Evolutionary conservation across 2,329 filamentous ascomycete species (phyloP).

Genomic region (Apiospora kogelbergensis): DNA sequence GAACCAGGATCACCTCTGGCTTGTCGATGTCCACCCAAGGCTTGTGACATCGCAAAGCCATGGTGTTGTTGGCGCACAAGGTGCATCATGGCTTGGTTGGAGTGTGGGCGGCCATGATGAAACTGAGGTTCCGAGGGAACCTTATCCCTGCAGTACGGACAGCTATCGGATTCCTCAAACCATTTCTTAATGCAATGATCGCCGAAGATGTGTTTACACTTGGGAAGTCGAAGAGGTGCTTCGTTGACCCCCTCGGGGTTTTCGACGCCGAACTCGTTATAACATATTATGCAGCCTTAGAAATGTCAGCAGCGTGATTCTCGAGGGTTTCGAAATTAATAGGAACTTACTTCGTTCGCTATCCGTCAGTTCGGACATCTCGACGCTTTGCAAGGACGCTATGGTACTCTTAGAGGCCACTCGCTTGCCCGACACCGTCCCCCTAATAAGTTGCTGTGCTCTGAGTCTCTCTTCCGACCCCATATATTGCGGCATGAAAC

Average conservation of each 20-base stretch:
- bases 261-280: slow-evolving; percentile 58
- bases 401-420: slow-evolving; percentile 50
- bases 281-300: slow-evolving; percentile 62
- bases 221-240: slow-evolving; percentile 56
- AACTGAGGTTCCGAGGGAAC: slow-evolving; percentile 48
- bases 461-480: slow-evolving; percentile 36
- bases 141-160: slow-evolving; percentile 64
- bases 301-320: neutral
- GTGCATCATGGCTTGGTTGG: slow-evolving; percentile 1
- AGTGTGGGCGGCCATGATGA: slow-evolving; percentile 9
- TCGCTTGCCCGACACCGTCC: slow-evolving; percentile 41
- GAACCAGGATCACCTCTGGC: neutral
- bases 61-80: neutral
- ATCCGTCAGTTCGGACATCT: slow-evolving; percentile 43
- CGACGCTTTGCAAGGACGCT: slow-evolving; percentile 45
- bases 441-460: slow-evolving; percentile 46
- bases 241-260: slow-evolving; percentile 61
- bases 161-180: slow-evolving; percentile 62
- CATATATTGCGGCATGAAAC: slow-evolving; percentile 13
- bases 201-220: slow-evolving; percentile 65
- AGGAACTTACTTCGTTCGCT: slow-evolving; percentile 46
- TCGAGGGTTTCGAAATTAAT: neutral
- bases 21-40: neutral
- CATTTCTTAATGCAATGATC: slow-evolving; percentile 65
- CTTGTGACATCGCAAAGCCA: neutral